Conservation (phyloP, 2,329 filamentous ascomycete species). For the Penicillium vulpinum region DNA sequence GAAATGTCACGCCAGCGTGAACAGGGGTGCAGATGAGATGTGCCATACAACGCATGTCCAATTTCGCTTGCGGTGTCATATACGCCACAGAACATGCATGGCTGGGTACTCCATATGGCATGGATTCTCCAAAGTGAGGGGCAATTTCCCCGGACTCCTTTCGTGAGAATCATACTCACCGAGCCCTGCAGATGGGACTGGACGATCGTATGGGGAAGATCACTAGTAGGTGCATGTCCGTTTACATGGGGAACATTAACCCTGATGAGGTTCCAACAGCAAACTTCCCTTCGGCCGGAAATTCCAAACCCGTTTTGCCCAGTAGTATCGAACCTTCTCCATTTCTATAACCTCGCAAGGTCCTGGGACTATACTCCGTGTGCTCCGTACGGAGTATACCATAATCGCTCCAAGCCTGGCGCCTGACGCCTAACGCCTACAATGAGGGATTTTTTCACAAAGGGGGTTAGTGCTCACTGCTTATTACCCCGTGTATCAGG, state of each 20-base stretch:
- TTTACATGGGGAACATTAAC: background rate
- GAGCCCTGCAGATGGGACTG: slow-evolving; percentile 13
- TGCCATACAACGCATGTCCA: slow-evolving; percentile 4
- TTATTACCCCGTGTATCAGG: slow-evolving; percentile 10
- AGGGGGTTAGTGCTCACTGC: slow-evolving; percentile 3
- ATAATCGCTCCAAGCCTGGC: background rate
- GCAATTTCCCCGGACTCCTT: slow-evolving; percentile 12
- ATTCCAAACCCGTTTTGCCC: background rate
- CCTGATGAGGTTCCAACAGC: background rate
- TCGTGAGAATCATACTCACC: background rate
- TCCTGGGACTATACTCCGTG: background rate
- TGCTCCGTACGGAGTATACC: background rate
- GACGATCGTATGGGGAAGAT: slow-evolving; percentile 16
- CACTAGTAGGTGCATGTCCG: background rate
- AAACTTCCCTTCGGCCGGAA: background rate
- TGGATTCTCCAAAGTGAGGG: slow-evolving; percentile 12
- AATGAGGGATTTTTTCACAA: slow-evolving; percentile 10
- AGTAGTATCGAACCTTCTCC: background rate
- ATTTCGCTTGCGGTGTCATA: slow-evolving; percentile 11
- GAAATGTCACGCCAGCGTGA: slow-evolving; percentile 16
- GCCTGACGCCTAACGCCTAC: background rate
- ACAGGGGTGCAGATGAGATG: slow-evolving; percentile 11
- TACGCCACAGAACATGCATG: slow-evolving; percentile 14
- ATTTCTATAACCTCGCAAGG: background rate
- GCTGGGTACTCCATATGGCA: background rate